Conservation (phyloP, 768 basidiomycete genomes). For the Mycena metata region DNA sequence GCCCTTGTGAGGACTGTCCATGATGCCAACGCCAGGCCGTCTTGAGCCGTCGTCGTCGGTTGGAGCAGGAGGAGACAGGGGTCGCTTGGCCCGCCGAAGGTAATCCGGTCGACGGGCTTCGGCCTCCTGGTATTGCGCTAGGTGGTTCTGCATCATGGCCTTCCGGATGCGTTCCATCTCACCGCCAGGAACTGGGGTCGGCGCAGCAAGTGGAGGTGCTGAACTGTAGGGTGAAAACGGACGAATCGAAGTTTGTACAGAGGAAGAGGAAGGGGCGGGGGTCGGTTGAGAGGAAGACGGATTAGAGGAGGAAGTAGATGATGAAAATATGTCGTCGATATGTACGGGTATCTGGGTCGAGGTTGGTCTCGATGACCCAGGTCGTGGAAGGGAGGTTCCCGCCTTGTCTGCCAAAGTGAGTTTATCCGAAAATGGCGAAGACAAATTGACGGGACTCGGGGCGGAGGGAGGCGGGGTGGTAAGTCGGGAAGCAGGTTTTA, state of each 20-base stretch:
- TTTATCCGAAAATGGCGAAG: constrained; percentile 63
- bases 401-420: constrained; percentile 48
- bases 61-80: constrained; percentile 51
- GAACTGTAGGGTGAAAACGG: constrained; percentile 38
- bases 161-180: constrained; percentile 74
- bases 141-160: constrained; percentile 63
- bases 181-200: constrained; percentile 55
- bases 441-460: constrained; percentile 50
- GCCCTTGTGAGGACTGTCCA: constrained; percentile 79
- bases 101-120: constrained; percentile 82
- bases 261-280: constrained; percentile 35
- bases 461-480: constrained; percentile 49
- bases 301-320: constrained; percentile 6
- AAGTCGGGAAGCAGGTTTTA: constrained; percentile 38
- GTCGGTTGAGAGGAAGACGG: constrained; percentile 15
- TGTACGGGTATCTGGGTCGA: constrained; percentile 36
- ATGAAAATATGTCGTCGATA: constrained; percentile 47
- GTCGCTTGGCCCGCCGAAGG: constrained; percentile 70
- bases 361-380: constrained; percentile 31
- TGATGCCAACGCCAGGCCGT: constrained; percentile 65
- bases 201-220: constrained; percentile 43
- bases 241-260: constrained; percentile 39
- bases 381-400: constrained; percentile 29
- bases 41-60: constrained; percentile 51
- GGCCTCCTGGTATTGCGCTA: constrained; percentile 63